Conservation (phyloP, 257 asterid species). For the Solanum paucissectum region DNA sequence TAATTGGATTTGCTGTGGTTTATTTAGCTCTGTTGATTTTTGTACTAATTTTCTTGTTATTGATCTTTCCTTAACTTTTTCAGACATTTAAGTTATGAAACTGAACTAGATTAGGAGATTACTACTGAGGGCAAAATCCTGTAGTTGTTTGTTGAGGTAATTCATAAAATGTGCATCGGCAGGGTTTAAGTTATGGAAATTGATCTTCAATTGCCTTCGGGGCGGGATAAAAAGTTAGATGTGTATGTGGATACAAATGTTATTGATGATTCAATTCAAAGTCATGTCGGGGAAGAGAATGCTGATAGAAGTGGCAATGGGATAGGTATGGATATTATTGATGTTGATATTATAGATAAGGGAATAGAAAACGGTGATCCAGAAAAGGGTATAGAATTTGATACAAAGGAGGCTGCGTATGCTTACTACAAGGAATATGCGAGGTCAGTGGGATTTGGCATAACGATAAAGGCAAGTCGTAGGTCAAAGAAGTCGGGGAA, state of each 20-base stretch:
- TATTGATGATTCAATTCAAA: background rate
- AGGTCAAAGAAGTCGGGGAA: conserved; percentile 39
- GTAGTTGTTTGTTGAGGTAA: background rate
- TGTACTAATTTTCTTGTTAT: background rate
- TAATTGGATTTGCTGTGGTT: background rate
- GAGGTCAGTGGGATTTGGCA: conserved; percentile 36
- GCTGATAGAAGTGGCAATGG: conserved; percentile 1
- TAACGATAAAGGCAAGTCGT: conserved; percentile 44
- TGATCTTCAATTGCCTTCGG: conserved; percentile 15
- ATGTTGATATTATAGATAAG: background rate
- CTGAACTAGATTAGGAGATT: background rate
- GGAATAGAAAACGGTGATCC: conserved; percentile 10
- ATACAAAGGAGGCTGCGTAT: conserved; percentile 40
- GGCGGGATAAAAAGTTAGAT: background rate
- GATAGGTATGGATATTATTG: conserved; percentile 3
- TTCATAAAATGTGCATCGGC: background rate
- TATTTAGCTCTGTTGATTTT: background rate
- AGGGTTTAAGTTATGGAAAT: conserved; percentile 15
- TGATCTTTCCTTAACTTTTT: background rate
- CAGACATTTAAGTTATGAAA: background rate
- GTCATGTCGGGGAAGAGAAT: background rate
- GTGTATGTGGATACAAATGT: background rate
- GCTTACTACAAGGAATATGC: conserved; percentile 41
- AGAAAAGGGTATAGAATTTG: conserved; percentile 32
- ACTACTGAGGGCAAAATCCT: background rate